Evolutionary conservation across 257 asterid genomes (phyloP).

Genomic region (Solanum arcanum): DNA sequence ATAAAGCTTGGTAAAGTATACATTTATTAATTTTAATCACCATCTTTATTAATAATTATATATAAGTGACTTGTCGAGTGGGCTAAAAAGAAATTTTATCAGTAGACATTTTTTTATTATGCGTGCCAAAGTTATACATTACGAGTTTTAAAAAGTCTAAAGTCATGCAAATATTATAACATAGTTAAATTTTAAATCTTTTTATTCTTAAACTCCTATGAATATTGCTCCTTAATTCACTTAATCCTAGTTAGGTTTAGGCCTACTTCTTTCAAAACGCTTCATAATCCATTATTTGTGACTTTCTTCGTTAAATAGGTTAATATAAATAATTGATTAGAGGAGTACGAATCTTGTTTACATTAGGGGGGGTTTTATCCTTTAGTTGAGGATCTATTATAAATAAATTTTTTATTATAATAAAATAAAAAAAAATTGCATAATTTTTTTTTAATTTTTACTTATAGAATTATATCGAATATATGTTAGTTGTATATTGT

Average conservation of each 20-base stretch:
- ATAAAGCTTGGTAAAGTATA: not conserved
- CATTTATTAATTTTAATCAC: not conserved
- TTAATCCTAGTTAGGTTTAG: not conserved
- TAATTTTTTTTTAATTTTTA: not conserved
- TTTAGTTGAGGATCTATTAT: not conserved
- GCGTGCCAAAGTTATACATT: not conserved
- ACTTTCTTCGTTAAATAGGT: not conserved
- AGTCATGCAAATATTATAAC: no score
- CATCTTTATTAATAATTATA: not conserved
- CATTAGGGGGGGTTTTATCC: not conserved
- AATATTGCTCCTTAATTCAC: not conserved
- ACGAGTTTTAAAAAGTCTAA: no score
- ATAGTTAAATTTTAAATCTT: no score
- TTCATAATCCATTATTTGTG: not conserved
- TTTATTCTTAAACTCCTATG: not conserved
- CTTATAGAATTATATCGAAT: not conserved
- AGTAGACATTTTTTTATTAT: no score
- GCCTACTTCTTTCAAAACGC: not conserved
- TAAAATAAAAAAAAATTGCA: no score
- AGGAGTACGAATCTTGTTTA: not conserved
- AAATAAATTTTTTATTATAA: not conserved
- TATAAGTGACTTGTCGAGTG: no score
- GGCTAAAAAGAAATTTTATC: no score
- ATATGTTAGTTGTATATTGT: not conserved
- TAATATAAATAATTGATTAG: not conserved